These are phyloP conservation scores for Camelina hispida DNA, from an alignment of 345 rosid genomes.

Conservation along the genomic window DNA sequence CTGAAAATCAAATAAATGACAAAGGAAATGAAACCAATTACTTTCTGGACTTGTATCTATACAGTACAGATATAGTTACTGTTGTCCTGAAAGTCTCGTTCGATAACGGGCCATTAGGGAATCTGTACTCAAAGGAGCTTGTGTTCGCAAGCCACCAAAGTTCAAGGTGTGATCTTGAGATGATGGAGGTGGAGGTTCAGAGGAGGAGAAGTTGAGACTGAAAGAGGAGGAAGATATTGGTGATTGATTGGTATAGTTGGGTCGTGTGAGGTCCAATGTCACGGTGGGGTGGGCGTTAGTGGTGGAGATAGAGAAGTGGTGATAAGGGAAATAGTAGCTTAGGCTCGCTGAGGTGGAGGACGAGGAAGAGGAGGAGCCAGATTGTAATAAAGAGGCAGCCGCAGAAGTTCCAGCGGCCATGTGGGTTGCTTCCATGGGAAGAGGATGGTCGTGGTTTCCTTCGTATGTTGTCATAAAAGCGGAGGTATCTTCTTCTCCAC, in stretches of 20 bases:
- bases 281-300: slow-evolving; percentile 64
- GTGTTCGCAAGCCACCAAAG: slow-evolving; percentile 38
- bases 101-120: slow-evolving; percentile 29
- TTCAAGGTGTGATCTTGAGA: slow-evolving; percentile 30
- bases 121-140: slow-evolving; percentile 36
- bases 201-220: slow-evolving; percentile 49
- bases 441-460: slow-evolving; percentile 54
- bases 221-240: slow-evolving; percentile 43
- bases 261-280: slow-evolving; percentile 66
- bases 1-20: slow-evolving; percentile 17
- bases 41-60: neutral
- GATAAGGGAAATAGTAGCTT: slow-evolving; percentile 39
- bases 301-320: slow-evolving; percentile 54
- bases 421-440: slow-evolving; percentile 51
- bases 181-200: slow-evolving; percentile 33
- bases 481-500: slow-evolving; percentile 46
- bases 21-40: neutral
- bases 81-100: slow-evolving; percentile 32
- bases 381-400: slow-evolving; percentile 50
- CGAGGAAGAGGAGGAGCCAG: slow-evolving; percentile 42
- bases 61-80: neutral
- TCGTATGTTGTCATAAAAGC: slow-evolving; percentile 49
- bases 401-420: slow-evolving; percentile 55
- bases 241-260: slow-evolving; percentile 40
- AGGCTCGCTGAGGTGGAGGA: slow-evolving; percentile 39